phyloP scores from a whole-genome alignment of 148 eudicot genomes.

The Camellia sinensis region DNA sequence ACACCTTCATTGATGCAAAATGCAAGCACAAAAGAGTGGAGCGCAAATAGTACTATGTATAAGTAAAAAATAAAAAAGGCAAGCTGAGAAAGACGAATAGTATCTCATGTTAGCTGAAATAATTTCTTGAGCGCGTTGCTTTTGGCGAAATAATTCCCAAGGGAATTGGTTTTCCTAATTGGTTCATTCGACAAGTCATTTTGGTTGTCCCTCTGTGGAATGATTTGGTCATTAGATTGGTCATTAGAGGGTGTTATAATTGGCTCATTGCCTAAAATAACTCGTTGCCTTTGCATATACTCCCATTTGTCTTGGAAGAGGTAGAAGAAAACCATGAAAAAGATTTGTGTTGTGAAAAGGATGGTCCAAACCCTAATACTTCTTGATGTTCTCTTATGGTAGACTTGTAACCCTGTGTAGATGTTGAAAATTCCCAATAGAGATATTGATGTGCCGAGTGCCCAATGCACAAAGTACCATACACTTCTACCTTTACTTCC shows the following conservation, averaged over 20 bases:
- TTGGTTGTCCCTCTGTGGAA: slow-evolving; percentile 17
- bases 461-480: slow-evolving; percentile 81
- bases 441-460: slow-evolving; percentile 58
- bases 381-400: slow-evolving; percentile 51
- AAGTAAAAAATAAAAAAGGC: not conserved
- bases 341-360: slow-evolving; percentile 63
- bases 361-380: slow-evolving; percentile 45
- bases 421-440: slow-evolving; percentile 72
- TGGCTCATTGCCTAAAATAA: slow-evolving; percentile 23
- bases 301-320: slow-evolving; percentile 92
- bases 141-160: slow-evolving; percentile 44
- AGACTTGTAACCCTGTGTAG: slow-evolving; percentile 78
- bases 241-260: slow-evolving; percentile 19
- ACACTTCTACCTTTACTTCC: slow-evolving; percentile 56
- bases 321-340: slow-evolving; percentile 52
- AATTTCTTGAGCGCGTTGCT: slow-evolving; percentile 71
- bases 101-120: slow-evolving; percentile 39
- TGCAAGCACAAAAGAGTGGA: slow-evolving; percentile 6
- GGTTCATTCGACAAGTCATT: slow-evolving; percentile 32
- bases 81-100: not conserved
- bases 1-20: not conserved
- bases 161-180: slow-evolving; percentile 45
- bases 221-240: slow-evolving; percentile 29
- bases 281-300: slow-evolving; percentile 51
- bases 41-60: not conserved